Percentiles rank a stretch among this genome's conserved stretches.
Conservation (phyloP, 306 rosid genomes). For the Albizia julibrissin region DNA sequence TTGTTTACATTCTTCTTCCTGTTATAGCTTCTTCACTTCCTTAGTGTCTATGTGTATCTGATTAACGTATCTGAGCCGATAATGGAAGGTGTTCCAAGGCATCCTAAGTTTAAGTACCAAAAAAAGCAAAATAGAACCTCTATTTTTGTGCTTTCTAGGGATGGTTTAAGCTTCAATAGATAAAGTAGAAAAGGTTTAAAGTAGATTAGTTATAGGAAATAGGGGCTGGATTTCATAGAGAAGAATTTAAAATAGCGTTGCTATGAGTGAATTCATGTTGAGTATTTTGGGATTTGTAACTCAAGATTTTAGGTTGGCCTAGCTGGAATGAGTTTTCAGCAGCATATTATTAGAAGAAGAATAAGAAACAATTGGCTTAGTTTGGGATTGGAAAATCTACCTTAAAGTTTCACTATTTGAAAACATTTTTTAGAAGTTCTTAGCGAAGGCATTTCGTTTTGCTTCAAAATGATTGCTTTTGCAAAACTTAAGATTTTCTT, state of each 20-base stretch:
- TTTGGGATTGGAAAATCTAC: background rate
- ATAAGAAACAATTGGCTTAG: background rate
- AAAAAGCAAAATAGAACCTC: background rate
- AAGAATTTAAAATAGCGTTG: background rate
- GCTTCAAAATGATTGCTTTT: background rate
- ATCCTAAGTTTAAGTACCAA: background rate
- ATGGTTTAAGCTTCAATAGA: background rate
- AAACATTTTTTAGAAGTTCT: background rate
- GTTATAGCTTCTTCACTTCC: background rate
- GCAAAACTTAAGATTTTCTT: background rate
- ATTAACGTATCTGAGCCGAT: conserved; percentile 3
- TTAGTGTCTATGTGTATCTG: background rate
- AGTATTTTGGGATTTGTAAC: conserved; percentile 10
- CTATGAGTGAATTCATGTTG: background rate
- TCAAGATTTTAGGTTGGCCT: background rate
- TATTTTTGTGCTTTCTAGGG: background rate
- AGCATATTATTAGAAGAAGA: background rate
- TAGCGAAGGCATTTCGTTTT: background rate
- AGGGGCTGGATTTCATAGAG: background rate
- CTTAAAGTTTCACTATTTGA: background rate
- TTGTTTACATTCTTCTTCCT: conserved; percentile 8
- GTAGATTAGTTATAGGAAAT: background rate
- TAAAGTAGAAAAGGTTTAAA: background rate
- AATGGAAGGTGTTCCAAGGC: background rate
- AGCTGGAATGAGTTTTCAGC: background rate